Evolutionary conservation across 148 eudicot species (phyloP), one percentile per base, ranked within the genome.

Genomic region (Beta vulgaris): DNA sequence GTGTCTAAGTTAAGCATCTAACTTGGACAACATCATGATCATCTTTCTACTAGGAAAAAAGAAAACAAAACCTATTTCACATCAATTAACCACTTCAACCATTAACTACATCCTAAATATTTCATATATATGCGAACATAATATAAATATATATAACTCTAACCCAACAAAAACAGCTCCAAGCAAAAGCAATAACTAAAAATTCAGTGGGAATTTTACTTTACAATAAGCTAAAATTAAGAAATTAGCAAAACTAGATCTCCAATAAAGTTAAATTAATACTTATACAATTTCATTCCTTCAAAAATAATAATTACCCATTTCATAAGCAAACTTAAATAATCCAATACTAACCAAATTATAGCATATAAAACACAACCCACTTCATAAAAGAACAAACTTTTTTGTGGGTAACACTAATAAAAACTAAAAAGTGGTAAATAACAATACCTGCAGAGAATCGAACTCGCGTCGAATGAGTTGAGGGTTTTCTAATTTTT

Each of bases 381-480:
- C 32, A 58, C 34, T 58, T 58, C 62, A 58, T 12, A 9, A 25
- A 58, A 58, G 23, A 58, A 2, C 31, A 58, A 58, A 3, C 1
- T 8, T 58, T 28, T 58, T 26, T 28, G 25, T 12, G 34, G 62
- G 18, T 0, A 3, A 48, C 3, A n/a, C n/a, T n/a, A n/a, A n/a
- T n/a, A n/a, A n/a, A n/a, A 49, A 23, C 28, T 13, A 60, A 31
- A 69, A 26, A 58, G 25, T 29, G 18, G 28, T 39, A 68, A 58
- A 23, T 29, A 29, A 64, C 6, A 67, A 6, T 48, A 93, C 98
- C 91, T 93, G 85, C 62, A 91, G 84, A 67, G 74, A 59, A 2
- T 65, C 37, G 89, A 93, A 93, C 83, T 93, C 98, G 19, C 81
- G 78, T 32, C 14, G 73, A 73, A 91, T 83, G 51, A 68, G 35